phyloP scores from a whole-genome alignment of 192 early-diverging fungal species.

The Physocladia obscura region DNA sequence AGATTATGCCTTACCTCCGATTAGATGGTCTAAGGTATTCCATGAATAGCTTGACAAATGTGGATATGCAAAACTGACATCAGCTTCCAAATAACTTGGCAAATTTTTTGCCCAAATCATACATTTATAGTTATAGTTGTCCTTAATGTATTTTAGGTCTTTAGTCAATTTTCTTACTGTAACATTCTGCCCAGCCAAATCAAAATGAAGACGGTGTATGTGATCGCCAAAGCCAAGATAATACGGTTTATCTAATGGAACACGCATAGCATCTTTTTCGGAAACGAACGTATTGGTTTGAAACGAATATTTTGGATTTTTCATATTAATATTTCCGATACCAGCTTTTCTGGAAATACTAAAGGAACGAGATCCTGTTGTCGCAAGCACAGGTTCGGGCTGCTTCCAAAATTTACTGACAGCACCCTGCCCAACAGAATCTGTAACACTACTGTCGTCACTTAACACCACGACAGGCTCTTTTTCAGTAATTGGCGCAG shows the following conservation, averaged over 20 bases:
- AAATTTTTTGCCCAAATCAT: constrained; percentile 82
- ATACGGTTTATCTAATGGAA: constrained; percentile 43
- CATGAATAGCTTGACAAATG: constrained; percentile 76
- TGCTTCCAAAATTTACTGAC: too few species aligned
- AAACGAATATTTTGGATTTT: background rate
- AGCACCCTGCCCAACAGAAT: too few species aligned
- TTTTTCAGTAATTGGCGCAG: too few species aligned
- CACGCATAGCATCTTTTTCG: constrained; percentile 3
- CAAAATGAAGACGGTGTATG: constrained; percentile 77
- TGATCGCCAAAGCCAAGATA: constrained; percentile 91
- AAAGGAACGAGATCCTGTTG: too few species aligned
- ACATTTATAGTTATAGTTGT: constrained; percentile 70
- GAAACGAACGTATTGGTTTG: too few species aligned
- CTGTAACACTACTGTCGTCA: too few species aligned
- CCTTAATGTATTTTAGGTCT: constrained; percentile 57
- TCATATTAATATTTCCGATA: too few species aligned
- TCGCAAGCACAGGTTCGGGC: too few species aligned
- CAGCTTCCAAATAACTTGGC: constrained; percentile 55
- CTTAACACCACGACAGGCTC: too few species aligned
- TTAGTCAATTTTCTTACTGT: constrained; percentile 87
- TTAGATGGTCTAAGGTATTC: constrained; percentile 90
- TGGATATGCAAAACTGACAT: constrained; percentile 75
- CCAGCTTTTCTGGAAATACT: too few species aligned
- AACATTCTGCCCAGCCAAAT: constrained; percentile 66
- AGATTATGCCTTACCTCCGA: constrained; percentile 46